phyloP scores from a whole-genome alignment of 225 moss, liverwort and hornwort genomes.

The Climacium dendroides region DNA sequence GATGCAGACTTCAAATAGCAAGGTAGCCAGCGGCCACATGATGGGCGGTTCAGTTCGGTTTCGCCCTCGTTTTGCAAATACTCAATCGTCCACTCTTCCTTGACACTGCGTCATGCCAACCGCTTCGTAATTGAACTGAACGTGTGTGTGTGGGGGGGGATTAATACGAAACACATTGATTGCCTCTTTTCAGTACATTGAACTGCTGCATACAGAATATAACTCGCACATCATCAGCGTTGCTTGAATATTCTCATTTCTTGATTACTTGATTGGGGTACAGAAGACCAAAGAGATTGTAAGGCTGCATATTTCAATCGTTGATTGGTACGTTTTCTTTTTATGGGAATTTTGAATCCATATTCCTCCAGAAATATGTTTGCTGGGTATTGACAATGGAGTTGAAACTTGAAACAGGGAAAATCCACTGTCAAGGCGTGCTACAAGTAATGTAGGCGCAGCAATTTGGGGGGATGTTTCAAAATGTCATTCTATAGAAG shows the following conservation, averaged over 20 bases:
- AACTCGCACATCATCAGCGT: background rate
- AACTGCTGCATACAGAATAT: background rate
- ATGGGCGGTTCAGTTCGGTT: background rate
- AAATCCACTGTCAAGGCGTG: background rate
- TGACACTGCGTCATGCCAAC: background rate
- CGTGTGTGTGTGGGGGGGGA: too few species aligned
- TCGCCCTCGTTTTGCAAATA: background rate
- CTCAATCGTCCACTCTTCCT: background rate
- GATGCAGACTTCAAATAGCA: background rate
- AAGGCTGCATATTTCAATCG: background rate
- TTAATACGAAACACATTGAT: too few species aligned
- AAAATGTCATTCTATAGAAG: background rate
- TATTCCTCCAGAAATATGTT: background rate
- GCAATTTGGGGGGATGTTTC: background rate
- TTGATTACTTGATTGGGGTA: background rate
- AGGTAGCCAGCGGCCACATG: background rate
- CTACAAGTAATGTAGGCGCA: too few species aligned
- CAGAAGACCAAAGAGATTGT: too few species aligned
- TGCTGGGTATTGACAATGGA: background rate
- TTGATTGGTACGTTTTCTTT: background rate
- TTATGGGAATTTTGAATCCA: background rate
- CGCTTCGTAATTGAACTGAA: background rate
- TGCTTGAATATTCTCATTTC: background rate
- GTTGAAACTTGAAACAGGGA: background rate
- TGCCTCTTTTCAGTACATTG: too few species aligned